Evolutionary conservation across 139 green algal species (phyloP).

Genomic region (Ettlia oleoabundans): DNA sequence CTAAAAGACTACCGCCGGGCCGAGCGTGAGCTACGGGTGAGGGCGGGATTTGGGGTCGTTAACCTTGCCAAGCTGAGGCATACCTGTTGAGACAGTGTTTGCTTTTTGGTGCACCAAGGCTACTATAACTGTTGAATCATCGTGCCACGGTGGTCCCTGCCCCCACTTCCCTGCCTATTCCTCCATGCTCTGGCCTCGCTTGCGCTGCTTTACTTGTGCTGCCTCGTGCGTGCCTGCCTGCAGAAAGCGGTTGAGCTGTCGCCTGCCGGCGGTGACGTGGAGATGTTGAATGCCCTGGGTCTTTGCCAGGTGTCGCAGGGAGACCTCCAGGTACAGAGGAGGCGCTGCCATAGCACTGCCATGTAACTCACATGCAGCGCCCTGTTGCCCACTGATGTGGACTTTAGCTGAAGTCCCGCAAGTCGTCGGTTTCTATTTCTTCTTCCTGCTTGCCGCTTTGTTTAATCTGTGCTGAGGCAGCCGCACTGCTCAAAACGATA

Average conservation of each 20-base stretch:
- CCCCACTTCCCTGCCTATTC: background rate
- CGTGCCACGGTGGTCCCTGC: background rate
- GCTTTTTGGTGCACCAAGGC: too few relatives aligned
- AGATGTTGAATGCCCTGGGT: constrained; percentile 74
- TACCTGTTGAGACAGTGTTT: too few relatives aligned
- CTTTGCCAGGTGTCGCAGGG: constrained; percentile 68
- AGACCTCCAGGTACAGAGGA: constrained; percentile 55
- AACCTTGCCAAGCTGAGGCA: too few relatives aligned
- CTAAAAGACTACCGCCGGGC: constrained; percentile 68
- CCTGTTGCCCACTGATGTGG: too few relatives aligned
- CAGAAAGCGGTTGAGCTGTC: constrained; percentile 50
- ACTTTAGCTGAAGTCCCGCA: too few relatives aligned
- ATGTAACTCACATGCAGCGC: too few relatives aligned
- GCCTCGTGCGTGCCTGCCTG: constrained; percentile 17
- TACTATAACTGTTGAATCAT: background rate
- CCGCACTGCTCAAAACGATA: background rate
- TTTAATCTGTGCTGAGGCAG: too few relatives aligned
- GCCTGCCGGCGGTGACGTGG: background rate
- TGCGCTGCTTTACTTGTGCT: too few relatives aligned
- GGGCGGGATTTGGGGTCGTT: too few relatives aligned
- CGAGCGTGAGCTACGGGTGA: constrained; percentile 18
- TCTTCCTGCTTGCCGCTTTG: background rate
- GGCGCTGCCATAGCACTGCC: too few relatives aligned
- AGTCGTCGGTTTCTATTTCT: background rate
- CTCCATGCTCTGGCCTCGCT: constrained; percentile 2